These are phyloP conservation scores for Sophora flavescens DNA, from an alignment of 306 rosid genomes.

Conservation along the genomic window DNA sequence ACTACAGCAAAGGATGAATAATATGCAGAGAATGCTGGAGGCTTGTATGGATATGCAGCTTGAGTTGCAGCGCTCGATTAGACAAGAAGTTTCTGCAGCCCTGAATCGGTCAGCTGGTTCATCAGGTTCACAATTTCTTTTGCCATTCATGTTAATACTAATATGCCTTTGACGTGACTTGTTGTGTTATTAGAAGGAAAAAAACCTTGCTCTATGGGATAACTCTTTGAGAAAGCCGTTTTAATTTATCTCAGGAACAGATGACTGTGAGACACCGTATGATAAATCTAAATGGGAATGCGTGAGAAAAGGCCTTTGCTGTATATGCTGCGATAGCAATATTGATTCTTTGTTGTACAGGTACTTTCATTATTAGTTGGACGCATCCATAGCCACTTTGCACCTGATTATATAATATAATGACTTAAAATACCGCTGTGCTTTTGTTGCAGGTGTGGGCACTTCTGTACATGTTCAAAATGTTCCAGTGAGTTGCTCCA, in stretches of 20 bases:
- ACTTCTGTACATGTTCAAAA: constrained; percentile 87
- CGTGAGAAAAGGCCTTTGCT: constrained; percentile 93
- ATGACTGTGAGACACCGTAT: constrained; percentile 54
- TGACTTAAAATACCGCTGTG: neutral
- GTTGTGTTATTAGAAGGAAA: neutral
- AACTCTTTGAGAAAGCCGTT: neutral
- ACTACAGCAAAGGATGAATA: constrained; percentile 90
- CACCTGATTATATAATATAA: neutral
- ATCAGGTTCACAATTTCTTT: constrained; percentile 60
- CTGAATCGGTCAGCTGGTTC: constrained; percentile 69
- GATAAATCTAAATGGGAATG: constrained; percentile 84
- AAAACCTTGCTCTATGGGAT: neutral
- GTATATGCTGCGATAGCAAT: constrained; percentile 75
- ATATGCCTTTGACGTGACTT: no score
- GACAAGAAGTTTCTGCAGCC: constrained; percentile 97
- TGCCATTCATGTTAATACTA: neutral
- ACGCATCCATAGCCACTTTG: constrained; percentile 2
- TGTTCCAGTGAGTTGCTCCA: constrained; percentile 82
- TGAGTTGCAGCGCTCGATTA: constrained; percentile 91
- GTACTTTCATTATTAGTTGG: constrained; percentile 52
- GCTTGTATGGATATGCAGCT: constrained; percentile 99
- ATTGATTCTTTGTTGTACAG: constrained; percentile 97
- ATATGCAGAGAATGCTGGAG: constrained; percentile 89
- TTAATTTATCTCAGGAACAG: constrained; percentile 53
- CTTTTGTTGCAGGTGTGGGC: constrained; percentile 81